Percentiles rank a stretch among this genome's conserved stretches.
These are phyloP conservation scores for Ascodesmis nigricans DNA, from an alignment of 495 filamentous ascomycete genomes.

Conservation along the genomic window DNA sequence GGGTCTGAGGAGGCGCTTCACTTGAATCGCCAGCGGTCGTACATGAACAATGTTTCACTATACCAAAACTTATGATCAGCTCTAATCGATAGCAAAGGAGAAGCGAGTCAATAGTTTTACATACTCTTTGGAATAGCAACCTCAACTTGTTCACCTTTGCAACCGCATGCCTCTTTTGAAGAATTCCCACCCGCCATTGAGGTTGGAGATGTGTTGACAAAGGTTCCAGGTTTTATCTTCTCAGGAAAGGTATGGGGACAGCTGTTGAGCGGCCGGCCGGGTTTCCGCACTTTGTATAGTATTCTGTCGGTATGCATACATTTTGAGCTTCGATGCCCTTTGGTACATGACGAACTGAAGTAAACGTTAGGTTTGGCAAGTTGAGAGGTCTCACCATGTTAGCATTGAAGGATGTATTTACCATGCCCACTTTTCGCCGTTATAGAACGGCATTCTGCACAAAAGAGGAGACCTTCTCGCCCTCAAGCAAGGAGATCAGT, in stretches of 20 bases:
- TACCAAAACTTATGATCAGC: too few species aligned
- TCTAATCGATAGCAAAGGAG: too few species aligned
- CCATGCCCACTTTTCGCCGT: conserved; percentile 5
- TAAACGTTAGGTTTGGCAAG: background rate
- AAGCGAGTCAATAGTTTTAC: too few species aligned
- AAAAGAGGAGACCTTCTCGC: too few species aligned
- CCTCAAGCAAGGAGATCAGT: too few species aligned
- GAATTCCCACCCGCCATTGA: conserved; percentile 3
- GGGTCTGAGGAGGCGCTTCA: background rate
- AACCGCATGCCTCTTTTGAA: conserved; percentile 2
- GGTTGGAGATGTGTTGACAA: conserved; percentile 3
- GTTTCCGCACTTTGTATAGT: conserved; percentile 20
- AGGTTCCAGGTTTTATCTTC: conserved; percentile 1
- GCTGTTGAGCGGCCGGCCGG: conserved; percentile 20
- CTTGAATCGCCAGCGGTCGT: background rate
- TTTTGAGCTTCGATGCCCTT: conserved; percentile 21
- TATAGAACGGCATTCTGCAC: background rate
- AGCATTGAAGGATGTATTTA: background rate
- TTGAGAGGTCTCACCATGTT: background rate
- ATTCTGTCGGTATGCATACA: conserved; percentile 20
- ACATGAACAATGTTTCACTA: conserved; percentile 5
- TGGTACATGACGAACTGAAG: conserved; percentile 18
- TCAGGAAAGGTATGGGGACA: conserved; percentile 15
- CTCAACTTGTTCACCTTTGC: conserved; percentile 1
- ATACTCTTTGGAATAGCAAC: conserved; percentile 6